Evolutionary conservation across 306 rosid genomes (phyloP).

Genomic region (Vigna unguiculata): DNA sequence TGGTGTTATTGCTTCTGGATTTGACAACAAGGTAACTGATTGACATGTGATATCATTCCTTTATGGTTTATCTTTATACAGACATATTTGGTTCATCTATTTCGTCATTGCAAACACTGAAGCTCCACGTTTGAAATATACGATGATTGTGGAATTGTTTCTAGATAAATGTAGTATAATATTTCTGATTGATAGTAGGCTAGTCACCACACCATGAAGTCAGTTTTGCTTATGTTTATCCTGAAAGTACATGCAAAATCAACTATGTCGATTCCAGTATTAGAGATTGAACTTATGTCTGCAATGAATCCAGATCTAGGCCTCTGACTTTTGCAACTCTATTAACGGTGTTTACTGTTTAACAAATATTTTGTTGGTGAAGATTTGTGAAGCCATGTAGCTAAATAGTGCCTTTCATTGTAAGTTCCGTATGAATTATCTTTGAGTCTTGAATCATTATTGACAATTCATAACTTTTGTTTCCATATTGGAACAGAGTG

Average conservation of each 20-base stretch:
- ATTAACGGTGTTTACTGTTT: not conserved
- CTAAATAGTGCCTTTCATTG: not conserved
- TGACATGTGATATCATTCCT: constrained; percentile 1
- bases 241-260: constrained; percentile 31
- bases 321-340: constrained; percentile 17
- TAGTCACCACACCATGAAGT: constrained; percentile 6
- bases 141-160: not conserved
- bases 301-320: constrained; percentile 18
- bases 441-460: constrained; percentile 12
- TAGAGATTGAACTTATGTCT: constrained; percentile 26
- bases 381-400: constrained; percentile 26
- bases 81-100: not conserved
- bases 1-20: constrained; percentile 82
- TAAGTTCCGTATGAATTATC: constrained; percentile 23
- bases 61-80: not conserved
- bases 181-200: constrained; percentile 12
- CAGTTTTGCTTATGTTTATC: constrained; percentile 15
- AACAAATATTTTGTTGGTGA: constrained; percentile 8
- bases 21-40: constrained; percentile 85
- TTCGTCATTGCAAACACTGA: constrained; percentile 19
- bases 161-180: not conserved
- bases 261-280: constrained; percentile 22
- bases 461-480: not conserved
- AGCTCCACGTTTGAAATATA: constrained; percentile 5
- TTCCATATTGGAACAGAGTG: not conserved